Percentiles rank a stretch among this genome's conserved stretches.
phyloP scores from a whole-genome alignment of 177 flowering plant species.

The Tripterygium wilfordii region DNA sequence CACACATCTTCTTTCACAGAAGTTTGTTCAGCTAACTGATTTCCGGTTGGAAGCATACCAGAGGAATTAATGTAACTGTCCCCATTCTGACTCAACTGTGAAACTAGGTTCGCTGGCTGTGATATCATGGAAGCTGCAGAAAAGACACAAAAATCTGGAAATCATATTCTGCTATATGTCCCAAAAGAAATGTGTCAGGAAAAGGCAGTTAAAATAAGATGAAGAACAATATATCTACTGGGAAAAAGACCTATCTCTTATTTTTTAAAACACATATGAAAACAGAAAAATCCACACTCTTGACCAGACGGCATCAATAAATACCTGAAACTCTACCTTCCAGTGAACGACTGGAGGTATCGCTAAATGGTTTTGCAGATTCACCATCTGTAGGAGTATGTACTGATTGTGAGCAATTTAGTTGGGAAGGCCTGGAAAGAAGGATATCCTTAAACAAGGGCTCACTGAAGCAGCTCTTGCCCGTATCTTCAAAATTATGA shows the following conservation, averaged over 20 bases:
- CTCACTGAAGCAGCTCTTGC: slow-evolving; percentile 76
- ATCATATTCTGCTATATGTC: neutral
- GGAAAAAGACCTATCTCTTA: no score
- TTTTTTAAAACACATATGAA: no score
- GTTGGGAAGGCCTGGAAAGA: slow-evolving; percentile 32
- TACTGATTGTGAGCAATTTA: slow-evolving; percentile 24
- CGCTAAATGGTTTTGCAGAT: slow-evolving; percentile 26
- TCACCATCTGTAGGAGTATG: slow-evolving; percentile 37
- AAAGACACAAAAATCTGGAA: slow-evolving; percentile 15
- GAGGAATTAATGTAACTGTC: slow-evolving; percentile 38
- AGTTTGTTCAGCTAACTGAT: slow-evolving; percentile 35
- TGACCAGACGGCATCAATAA: neutral
- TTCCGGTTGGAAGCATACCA: slow-evolving; percentile 27
- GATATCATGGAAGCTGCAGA: slow-evolving; percentile 51
- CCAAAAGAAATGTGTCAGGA: neutral
- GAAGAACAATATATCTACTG: neutral
- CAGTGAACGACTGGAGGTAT: slow-evolving; percentile 19
- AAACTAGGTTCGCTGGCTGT: slow-evolving; percentile 36
- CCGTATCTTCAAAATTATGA: slow-evolving; percentile 55
- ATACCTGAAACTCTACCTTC: slow-evolving; percentile 50
- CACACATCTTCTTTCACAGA: slow-evolving; percentile 45
- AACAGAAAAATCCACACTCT: no score
- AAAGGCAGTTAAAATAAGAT: neutral
- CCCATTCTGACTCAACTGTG: slow-evolving; percentile 28
- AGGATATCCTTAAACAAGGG: slow-evolving; percentile 50